Base-by-base conservation (phyloP, 257 asterid species). In the Thymus mandschuricus region DNA sequence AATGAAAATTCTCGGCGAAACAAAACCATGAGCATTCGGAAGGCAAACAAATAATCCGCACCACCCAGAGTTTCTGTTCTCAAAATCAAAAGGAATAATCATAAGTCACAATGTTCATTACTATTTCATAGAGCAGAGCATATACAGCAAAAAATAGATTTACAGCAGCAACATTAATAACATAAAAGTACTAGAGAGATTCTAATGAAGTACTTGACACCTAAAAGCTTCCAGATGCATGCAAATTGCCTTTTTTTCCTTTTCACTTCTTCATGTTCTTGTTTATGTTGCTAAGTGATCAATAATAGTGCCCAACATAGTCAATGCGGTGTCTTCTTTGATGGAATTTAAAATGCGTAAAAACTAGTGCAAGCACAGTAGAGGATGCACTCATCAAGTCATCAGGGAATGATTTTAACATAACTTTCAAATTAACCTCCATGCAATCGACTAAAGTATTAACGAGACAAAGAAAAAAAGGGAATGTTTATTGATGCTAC, bases 11-110 rank as follows among this genome's bases (percentile, higher is more conserved):
- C 99, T 79, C 99, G 88, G 59, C 98, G 99, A 74, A 94, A 94
- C 89, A 91, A 82, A 74, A 89, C 98, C 98, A 94, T 94, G 73
- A 94, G 98, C 99, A 94, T 94, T 43, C 99, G 86, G 79, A 94
- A 78, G 68, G 99, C 99, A 82, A 94, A 94, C 65, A 94, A 82
- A 87, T 94, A 94, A 78, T 89, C 92, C 40, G 98, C 99, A 61
- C 98, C 99, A 66, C 98, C 98, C 49, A 94, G 80, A 56, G 88
- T 88, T 82, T 94, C 98, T 94, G 97, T 72, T 58, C 57, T 60
- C 70, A 72, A 74, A 74, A 79, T 43, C 58, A 78, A 45, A 84
- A 54, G 12, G 28, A 68, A 52, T 35, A 52, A 68, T 12, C 41
- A 7, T 30, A 71, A 38, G 60, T 30, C 21, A 58, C 29, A 45